Conservation (phyloP, 1,284 basidiomycete species). For the Vanrija pseudolonga region DNA sequence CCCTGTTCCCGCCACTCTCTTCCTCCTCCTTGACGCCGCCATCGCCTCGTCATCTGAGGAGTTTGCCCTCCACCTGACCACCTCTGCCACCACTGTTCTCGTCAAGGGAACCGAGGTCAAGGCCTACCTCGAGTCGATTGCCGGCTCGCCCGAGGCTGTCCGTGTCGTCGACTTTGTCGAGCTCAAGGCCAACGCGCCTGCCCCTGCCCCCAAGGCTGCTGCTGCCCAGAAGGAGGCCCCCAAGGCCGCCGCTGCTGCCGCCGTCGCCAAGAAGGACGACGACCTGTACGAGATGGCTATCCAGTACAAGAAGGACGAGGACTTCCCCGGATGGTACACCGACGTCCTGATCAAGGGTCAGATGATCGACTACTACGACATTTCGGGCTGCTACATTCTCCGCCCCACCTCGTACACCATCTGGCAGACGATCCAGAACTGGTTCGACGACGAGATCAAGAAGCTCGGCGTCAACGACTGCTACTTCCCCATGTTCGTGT, state of each 20-base stretch:
- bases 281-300: conserved; percentile 87
- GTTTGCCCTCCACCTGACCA: conserved; percentile 71
- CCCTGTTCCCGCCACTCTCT: conserved; percentile 68
- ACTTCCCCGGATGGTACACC: conserved; percentile 91
- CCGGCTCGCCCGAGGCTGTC: conserved; percentile 28
- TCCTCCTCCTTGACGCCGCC: conserved; percentile 72
- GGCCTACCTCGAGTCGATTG: conserved; percentile 65
- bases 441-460: conserved; percentile 91
- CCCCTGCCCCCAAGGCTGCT: conserved; percentile 11
- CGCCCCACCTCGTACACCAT: conserved; percentile 97
- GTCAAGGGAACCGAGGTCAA: conserved; percentile 70
- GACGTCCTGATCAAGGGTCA: conserved; percentile 96
- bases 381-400: conserved; percentile 97
- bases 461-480: conserved; percentile 94
- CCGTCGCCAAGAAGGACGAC: conserved; percentile 63
- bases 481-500: conserved; percentile 99
- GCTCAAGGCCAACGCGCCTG: conserved; percentile 53
- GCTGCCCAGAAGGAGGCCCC: background rate
- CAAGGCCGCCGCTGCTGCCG: conserved; percentile 19
- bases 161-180: conserved; percentile 65
- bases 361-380: conserved; percentile 99
- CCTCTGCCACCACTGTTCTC: conserved; percentile 68
- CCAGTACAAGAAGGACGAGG: conserved; percentile 89
- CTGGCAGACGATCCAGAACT: conserved; percentile 91
- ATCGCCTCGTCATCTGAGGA: conserved; percentile 58